phyloP scores from a whole-genome alignment of 768 basidiomycete species.

The Termitomyces sp. region DNA sequence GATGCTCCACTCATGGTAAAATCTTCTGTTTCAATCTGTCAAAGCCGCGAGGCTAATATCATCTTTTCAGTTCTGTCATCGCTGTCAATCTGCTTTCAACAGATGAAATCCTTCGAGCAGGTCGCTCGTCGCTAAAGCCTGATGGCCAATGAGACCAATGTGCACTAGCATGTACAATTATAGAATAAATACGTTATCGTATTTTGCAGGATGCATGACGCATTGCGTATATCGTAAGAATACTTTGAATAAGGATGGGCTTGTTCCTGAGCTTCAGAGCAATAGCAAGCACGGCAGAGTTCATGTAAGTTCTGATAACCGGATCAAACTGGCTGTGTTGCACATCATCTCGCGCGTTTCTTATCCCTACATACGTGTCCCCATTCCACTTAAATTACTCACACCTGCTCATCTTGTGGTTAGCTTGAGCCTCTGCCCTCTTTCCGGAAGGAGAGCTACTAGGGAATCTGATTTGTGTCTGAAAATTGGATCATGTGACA shows the following conservation, averaged over 20 bases:
- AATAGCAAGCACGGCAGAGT: not conserved
- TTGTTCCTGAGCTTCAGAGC: not conserved
- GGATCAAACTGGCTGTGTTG: too few species aligned
- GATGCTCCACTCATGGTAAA: conserved; percentile 95
- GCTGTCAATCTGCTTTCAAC: conserved; percentile 93
- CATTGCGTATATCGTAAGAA: not conserved
- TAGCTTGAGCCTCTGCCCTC: too few species aligned
- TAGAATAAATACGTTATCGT: not conserved
- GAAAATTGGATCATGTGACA: too few species aligned
- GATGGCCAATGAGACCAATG: conserved; percentile 48
- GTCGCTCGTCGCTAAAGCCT: conserved; percentile 81
- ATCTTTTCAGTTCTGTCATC: conserved; percentile 72
- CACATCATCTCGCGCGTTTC: too few species aligned
- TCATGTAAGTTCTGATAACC: not conserved
- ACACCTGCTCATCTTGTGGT: too few species aligned
- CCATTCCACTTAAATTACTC: too few species aligned
- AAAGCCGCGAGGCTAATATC: conserved; percentile 15
- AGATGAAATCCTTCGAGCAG: conserved; percentile 91
- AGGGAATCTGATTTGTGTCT: too few species aligned
- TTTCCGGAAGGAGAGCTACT: too few species aligned
- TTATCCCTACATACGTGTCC: too few species aligned
- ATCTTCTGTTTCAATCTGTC: conserved; percentile 5
- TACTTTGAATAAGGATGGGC: not conserved
- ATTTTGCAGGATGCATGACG: not conserved
- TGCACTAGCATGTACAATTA: not conserved